Conservation (phyloP, 1,284 basidiomycete genomes). For the Meripilus lineatus region DNA sequence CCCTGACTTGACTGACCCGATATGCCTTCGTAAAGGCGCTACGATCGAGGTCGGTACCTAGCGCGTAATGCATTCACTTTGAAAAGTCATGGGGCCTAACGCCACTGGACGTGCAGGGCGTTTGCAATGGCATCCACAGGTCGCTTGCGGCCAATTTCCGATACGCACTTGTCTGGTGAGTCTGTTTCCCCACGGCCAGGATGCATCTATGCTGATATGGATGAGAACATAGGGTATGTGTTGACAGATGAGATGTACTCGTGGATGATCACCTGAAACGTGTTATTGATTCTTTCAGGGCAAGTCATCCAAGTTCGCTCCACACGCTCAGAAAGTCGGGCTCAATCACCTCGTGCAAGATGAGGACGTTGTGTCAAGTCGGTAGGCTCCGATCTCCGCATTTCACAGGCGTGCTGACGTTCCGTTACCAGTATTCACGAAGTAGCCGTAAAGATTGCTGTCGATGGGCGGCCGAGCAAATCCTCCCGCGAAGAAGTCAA, state of each 20-base stretch:
- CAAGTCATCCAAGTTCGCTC: conserved; percentile 85
- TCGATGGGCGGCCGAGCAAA: too few relatives aligned
- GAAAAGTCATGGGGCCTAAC: background rate
- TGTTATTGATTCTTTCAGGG: conserved; percentile 49
- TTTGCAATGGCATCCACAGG: conserved; percentile 90
- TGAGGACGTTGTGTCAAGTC: conserved; percentile 92
- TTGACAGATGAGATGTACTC: too few relatives aligned
- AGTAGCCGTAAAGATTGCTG: conserved; percentile 19
- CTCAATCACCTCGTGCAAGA: conserved; percentile 85
- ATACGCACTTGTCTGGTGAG: conserved; percentile 87
- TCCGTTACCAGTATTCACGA: conserved; percentile 30
- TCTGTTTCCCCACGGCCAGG: conserved; percentile 9
- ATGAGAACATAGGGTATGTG: background rate
- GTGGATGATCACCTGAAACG: too few relatives aligned
- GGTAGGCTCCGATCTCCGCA: conserved; percentile 29
- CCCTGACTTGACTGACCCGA: conserved; percentile 90
- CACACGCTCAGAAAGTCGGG: conserved; percentile 92
- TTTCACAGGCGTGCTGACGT: conserved; percentile 1
- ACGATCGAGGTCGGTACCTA: conserved; percentile 75
- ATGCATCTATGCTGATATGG: conserved; percentile 2
- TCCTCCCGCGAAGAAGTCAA: too few relatives aligned
- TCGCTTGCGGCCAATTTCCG: conserved; percentile 88
- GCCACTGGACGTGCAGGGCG: conserved; percentile 43
- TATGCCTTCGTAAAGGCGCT: conserved; percentile 88
- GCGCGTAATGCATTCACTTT: too few relatives aligned